Base-by-base conservation (phyloP, 1,139 yeast species). In the Nakaseomyces delphensis region DNA sequence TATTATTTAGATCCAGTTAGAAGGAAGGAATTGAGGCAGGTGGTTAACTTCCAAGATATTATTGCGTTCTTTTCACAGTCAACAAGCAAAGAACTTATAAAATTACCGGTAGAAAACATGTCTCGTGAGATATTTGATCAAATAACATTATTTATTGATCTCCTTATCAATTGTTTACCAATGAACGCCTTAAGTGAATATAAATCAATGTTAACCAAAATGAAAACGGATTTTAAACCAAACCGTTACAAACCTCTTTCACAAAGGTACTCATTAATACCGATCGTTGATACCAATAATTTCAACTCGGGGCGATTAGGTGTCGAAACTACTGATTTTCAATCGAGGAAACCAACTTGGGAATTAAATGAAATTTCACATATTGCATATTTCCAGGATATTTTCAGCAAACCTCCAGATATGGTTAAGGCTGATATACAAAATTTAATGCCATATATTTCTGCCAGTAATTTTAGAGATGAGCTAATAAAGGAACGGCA, bases 41-140 rank as follows among this genome's bases (percentile, higher is more conserved):
- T 71, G 44, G 66, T 68, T 32, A 70, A 74, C 29, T 75, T 79
- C 1, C 89, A 81, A 50, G 82, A 77, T 45, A 64, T 83, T 41
- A 73, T 83, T 7, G 74, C 80, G 67, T 69, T 73, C 57, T 84
- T 83, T 57, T 74, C 81, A 16, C 71, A 79, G 19, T 70, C 76
- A 45, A 78, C 84, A 7, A 76, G 77, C 44, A 79, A 76, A 50
- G 89, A 81, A 57, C 59, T 82, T 30, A 69, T 68, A 41, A 77
- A 78, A 48, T 50, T 75, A 32, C 74, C 74, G 1, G 55, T 62
- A 2, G 69, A 69, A 3, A 64, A 75, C 36, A 62, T 70, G 28
- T 71, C 74, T 45, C 59, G 65, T 1, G 64, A 68, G 24, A 73
- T 79, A 0, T 78, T 76, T 51, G 60, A 64, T 25, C 85, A 81